These are phyloP conservation scores for Neodidymelliopsis sp. DNA, from an alignment of 2,329 filamentous ascomycete genomes.

Conservation along the genomic window DNA sequence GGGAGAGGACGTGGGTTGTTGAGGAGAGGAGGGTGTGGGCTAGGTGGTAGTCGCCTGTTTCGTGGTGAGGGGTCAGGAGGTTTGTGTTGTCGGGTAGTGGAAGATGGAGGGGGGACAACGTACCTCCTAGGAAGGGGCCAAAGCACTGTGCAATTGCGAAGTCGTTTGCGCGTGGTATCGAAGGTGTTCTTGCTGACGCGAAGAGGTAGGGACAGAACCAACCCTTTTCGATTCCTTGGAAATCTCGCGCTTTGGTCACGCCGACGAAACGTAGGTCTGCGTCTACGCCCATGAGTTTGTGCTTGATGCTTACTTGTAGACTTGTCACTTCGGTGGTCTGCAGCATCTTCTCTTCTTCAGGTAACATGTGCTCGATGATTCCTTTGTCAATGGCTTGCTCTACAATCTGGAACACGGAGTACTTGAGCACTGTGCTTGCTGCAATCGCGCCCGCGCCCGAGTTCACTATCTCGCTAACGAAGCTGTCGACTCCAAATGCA, in stretches of 20 bases:
- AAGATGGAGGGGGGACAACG: slow-evolving; percentile 1
- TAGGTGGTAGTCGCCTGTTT: slow-evolving; percentile 44
- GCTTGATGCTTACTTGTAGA: slow-evolving; percentile 48
- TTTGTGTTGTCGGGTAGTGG: not conserved
- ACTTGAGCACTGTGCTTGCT: slow-evolving; percentile 40
- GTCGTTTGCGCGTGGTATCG: slow-evolving; percentile 42
- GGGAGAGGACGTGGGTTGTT: slow-evolving; percentile 38
- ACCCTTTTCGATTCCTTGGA: slow-evolving; percentile 44
- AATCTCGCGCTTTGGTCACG: slow-evolving; percentile 32
- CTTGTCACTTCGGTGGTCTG: slow-evolving; percentile 47
- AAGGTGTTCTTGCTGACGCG: slow-evolving; percentile 43
- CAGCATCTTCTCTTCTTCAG: slow-evolving; percentile 51
- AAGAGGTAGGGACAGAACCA: slow-evolving; percentile 52
- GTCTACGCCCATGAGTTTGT: slow-evolving; percentile 52
- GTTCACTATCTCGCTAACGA: slow-evolving; percentile 45
- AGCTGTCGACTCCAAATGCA: slow-evolving; percentile 45
- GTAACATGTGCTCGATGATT: slow-evolving; percentile 48
- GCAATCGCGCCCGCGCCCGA: slow-evolving; percentile 41
- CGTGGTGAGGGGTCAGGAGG: slow-evolving; percentile 9
- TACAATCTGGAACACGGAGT: slow-evolving; percentile 49
- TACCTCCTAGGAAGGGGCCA: slow-evolving; percentile 47
- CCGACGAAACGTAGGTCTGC: slow-evolving; percentile 46
- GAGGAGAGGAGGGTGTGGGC: slow-evolving; percentile 48
- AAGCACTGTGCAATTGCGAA: slow-evolving; percentile 50
- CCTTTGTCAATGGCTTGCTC: slow-evolving; percentile 52